Conservation (phyloP, 2,329 filamentous ascomycete genomes). For the Fusarium pseudonygamai region DNA sequence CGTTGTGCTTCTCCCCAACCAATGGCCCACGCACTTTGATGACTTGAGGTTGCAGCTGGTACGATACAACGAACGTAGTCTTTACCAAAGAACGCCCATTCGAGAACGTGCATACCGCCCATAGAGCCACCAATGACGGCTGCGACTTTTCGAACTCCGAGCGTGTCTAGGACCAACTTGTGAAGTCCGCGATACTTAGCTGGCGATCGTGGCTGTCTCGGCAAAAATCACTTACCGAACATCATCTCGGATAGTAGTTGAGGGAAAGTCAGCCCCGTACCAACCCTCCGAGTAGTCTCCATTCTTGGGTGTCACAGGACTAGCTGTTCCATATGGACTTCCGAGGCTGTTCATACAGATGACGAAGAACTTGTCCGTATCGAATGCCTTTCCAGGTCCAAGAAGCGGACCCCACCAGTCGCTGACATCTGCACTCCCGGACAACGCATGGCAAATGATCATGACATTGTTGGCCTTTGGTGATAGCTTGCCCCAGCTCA, state of each 20-base stretch:
- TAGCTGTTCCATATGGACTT: not conserved
- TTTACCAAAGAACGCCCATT: not conserved
- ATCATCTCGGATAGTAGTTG: not conserved
- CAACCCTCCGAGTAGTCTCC: not conserved
- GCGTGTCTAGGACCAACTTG: not conserved
- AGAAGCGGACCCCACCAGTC: not conserved
- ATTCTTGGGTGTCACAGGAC: not conserved
- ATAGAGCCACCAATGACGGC: not conserved
- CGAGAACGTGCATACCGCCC: not conserved
- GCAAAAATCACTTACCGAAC: not conserved
- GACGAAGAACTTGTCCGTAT: not conserved
- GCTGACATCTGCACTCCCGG: not conserved
- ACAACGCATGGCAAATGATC: not conserved
- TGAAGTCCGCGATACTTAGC: not conserved
- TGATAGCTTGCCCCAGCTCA: not conserved
- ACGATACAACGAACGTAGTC: not conserved
- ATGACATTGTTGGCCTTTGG: not conserved
- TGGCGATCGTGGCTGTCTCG: accelerated
- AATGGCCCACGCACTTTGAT: not conserved
- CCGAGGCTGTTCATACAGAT: not conserved
- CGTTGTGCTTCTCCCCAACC: not conserved
- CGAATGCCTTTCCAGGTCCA: not conserved
- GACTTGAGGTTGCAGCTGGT: not conserved
- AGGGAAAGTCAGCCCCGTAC: not conserved
- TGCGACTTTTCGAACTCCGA: not conserved